phyloP scores from a whole-genome alignment of 495 filamentous ascomycete genomes.

The Physcia stellaris region DNA sequence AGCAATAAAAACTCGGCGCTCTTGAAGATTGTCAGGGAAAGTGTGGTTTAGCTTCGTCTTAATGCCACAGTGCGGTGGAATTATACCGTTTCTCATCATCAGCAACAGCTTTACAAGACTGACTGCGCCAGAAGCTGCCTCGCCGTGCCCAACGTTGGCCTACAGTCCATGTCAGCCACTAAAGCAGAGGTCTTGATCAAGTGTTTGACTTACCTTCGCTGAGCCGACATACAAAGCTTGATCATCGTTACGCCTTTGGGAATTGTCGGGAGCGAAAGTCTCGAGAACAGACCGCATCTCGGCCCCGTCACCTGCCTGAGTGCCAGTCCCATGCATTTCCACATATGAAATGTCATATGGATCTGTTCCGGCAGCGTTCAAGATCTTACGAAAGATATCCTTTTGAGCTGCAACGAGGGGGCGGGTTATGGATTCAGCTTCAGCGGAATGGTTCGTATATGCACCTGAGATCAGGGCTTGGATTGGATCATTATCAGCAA shows the following conservation, averaged over 20 bases:
- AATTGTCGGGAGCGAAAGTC: constrained; percentile 43
- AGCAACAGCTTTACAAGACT: constrained; percentile 64
- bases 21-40: constrained; percentile 42
- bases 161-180: no score
- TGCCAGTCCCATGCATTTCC: constrained; percentile 81
- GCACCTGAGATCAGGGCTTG: constrained; percentile 17
- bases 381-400: constrained; percentile 47
- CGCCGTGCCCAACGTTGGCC: constrained; percentile 71
- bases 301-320: constrained; percentile 65
- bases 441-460: constrained; percentile 21
- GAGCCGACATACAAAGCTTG: constrained; percentile 71
- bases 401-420: constrained; percentile 59
- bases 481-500: constrained; percentile 20
- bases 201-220: constrained; percentile 38
- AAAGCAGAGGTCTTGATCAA: no score
- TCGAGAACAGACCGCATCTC: constrained; percentile 68
- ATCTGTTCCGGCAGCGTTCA: constrained; percentile 52
- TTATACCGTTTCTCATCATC: constrained; percentile 57
- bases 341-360: constrained; percentile 64
- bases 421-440: constrained; percentile 46
- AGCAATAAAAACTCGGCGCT: constrained; percentile 35
- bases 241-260: constrained; percentile 37
- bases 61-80: constrained; percentile 50
- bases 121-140: constrained; percentile 65
- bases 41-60: constrained; percentile 25